These are phyloP conservation scores for Heracleum sosnowskyi DNA, from an alignment of 129 eudicot genomes.

Conservation along the genomic window DNA sequence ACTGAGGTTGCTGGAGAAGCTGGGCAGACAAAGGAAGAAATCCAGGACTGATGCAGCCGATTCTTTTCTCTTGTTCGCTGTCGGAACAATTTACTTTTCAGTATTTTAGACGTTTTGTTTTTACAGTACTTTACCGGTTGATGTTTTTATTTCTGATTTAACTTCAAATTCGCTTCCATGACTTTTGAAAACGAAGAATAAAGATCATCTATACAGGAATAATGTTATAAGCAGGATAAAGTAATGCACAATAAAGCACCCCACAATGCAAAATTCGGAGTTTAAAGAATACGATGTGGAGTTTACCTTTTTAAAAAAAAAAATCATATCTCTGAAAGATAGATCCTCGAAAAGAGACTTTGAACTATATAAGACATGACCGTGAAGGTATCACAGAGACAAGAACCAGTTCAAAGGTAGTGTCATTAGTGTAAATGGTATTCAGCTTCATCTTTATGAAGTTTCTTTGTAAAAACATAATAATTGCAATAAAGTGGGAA, in stretches of 20 bases:
- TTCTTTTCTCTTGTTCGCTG: too few relatives aligned
- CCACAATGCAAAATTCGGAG: too few relatives aligned
- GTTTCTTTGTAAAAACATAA: background rate
- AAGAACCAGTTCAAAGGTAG: background rate
- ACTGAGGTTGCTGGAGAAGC: background rate
- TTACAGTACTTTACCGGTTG: background rate
- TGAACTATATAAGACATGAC: background rate
- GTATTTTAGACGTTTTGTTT: background rate
- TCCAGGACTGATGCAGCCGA: background rate
- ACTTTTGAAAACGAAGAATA: background rate
- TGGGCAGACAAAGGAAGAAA: too few relatives aligned
- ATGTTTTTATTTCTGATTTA: too few relatives aligned
- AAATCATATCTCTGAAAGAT: background rate
- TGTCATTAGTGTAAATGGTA: background rate
- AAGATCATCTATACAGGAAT: too few relatives aligned
- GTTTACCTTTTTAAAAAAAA: too few relatives aligned
- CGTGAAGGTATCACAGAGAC: background rate
- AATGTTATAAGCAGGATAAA: too few relatives aligned
- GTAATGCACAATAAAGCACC: too few relatives aligned
- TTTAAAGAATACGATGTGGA: too few relatives aligned
- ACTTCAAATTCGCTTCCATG: background rate
- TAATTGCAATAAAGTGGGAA: background rate
- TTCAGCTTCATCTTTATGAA: background rate
- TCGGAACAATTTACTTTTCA: background rate
- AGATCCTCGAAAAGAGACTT: background rate